Conservation (phyloP, 2,329 filamentous ascomycete genomes). For the Trichoderma arundinaceum region DNA sequence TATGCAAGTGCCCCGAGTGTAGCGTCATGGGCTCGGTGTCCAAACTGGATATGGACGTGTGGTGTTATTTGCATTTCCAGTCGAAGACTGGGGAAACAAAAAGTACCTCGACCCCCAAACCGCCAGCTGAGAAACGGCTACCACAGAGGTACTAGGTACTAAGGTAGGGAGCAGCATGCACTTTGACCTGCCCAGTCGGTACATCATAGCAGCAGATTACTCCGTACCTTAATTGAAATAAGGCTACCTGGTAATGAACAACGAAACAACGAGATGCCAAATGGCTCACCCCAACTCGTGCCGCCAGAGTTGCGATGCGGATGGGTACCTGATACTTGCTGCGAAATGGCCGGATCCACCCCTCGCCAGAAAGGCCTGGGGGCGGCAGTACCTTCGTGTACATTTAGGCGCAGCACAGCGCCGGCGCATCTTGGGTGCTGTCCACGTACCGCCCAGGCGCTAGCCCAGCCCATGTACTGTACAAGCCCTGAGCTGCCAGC, state of each 20-base stretch:
- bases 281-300: not conserved
- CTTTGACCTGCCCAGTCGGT: too few species aligned
- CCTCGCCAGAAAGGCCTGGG: constrained; percentile 20
- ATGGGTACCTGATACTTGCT: constrained; percentile 8
- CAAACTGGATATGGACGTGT: constrained; percentile 3
- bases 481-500: constrained; percentile 2
- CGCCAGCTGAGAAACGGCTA: not conserved
- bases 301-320: not conserved
- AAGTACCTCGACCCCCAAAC: not conserved
- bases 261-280: not conserved
- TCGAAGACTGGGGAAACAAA: not conserved
- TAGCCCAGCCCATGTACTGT: constrained; percentile 23
- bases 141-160: too few species aligned
- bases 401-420: not conserved
- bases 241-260: not conserved
- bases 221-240: not conserved
- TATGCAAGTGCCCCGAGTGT: constrained; percentile 4
- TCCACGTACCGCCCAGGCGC: constrained; percentile 5
- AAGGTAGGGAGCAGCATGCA: too few species aligned
- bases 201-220: too few species aligned
- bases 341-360: constrained; percentile 3
- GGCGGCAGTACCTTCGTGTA: not conserved
- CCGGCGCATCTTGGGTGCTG: not conserved
- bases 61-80: not conserved
- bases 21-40: constrained; percentile 28